Evolutionary conservation across 768 basidiomycete genomes (phyloP).

Genomic region (Tylopilus intermedius): DNA sequence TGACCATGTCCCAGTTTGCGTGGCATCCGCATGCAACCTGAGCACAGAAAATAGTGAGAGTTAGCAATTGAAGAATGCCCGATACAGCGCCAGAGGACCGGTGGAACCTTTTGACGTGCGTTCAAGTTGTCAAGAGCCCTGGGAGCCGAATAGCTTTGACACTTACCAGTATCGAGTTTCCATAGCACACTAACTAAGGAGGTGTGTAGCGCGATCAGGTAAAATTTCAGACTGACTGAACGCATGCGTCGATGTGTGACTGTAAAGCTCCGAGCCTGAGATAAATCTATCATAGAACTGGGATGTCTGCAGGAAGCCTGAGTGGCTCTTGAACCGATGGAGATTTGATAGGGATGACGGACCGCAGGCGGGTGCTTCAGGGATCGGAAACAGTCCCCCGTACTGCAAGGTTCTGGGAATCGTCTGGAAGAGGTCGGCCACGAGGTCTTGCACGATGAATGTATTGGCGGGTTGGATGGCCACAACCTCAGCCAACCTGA

Average conservation of each 20-base stretch:
- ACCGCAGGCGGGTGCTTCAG: neutral
- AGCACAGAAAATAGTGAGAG: too few species aligned
- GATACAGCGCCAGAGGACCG: constrained; percentile 36
- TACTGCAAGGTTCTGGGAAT: neutral
- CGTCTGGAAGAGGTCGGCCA: neutral
- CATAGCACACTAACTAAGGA: constrained; percentile 29
- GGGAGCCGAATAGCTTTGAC: neutral
- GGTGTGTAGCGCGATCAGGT: constrained; percentile 23
- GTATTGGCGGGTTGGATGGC: too few species aligned
- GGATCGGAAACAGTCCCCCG: neutral
- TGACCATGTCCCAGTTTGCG: too few species aligned
- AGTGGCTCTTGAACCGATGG: too few species aligned
- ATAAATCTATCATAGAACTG: neutral
- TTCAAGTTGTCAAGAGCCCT: neutral
- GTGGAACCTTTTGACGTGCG: constrained; percentile 26
- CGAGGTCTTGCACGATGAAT: neutral
- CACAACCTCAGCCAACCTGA: too few species aligned
- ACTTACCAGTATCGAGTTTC: constrained; percentile 30
- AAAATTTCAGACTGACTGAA: constrained; percentile 17
- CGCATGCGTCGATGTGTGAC: constrained; percentile 6
- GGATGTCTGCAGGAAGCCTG: too few species aligned
- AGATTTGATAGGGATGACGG: neutral
- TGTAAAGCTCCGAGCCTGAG: neutral
- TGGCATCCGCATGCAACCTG: too few species aligned
- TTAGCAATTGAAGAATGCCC: too few species aligned